A percentile compares a stretch with the other conserved stretches of the same genome.
Evolutionary conservation across 371 early-diverging fungal genomes (phyloP).

Genomic region (Mucor irregularis): DNA sequence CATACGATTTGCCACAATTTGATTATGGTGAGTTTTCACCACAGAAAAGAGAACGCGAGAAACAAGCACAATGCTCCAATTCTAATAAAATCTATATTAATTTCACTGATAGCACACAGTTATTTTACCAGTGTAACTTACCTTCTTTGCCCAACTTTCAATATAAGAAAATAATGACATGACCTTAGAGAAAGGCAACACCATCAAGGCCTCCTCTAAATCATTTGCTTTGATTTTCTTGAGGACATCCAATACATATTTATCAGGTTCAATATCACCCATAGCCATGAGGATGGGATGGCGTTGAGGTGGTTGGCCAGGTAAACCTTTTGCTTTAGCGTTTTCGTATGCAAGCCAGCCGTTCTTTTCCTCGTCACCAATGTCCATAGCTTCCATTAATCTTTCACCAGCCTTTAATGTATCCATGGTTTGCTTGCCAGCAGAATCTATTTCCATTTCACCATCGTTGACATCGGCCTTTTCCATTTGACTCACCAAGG

Average conservation of each 20-base stretch:
- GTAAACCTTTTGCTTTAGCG: slow-evolving; percentile 52
- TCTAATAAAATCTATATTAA: slow-evolving; percentile 33
- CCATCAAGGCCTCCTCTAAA: slow-evolving; percentile 86
- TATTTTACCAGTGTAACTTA: slow-evolving; percentile 17
- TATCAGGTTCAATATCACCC: slow-evolving; percentile 74
- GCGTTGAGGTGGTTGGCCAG: slow-evolving; percentile 60
- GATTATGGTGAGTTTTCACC: slow-evolving; percentile 82
- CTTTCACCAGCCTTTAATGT: slow-evolving; percentile 92
- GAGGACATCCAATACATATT: slow-evolving; percentile 77
- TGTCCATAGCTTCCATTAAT: slow-evolving; percentile 87
- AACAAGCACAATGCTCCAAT: slow-evolving; percentile 75
- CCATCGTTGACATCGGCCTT: slow-evolving; percentile 56
- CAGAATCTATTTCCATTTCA: slow-evolving; percentile 68
- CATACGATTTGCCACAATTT: slow-evolving; percentile 74
- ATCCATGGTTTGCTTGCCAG: slow-evolving; percentile 85
- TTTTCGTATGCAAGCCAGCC: slow-evolving; percentile 68
- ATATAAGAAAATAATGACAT: slow-evolving; percentile 75
- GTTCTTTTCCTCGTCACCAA: slow-evolving; percentile 79
- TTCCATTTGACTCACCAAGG: slow-evolving; percentile 69
- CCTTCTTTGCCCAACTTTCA: slow-evolving; percentile 78
- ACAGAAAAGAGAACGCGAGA: slow-evolving; percentile 82
- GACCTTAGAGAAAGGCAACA: slow-evolving; percentile 81
- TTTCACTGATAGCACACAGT: background rate
- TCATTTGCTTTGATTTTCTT: slow-evolving; percentile 81
- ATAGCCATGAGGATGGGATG: slow-evolving; percentile 72